Percentiles rank a stretch among this genome's conserved stretches.
These are phyloP conservation scores for Lolium perenne DNA, from an alignment of 176 grass and related monocot species.

Conservation along the genomic window DNA sequence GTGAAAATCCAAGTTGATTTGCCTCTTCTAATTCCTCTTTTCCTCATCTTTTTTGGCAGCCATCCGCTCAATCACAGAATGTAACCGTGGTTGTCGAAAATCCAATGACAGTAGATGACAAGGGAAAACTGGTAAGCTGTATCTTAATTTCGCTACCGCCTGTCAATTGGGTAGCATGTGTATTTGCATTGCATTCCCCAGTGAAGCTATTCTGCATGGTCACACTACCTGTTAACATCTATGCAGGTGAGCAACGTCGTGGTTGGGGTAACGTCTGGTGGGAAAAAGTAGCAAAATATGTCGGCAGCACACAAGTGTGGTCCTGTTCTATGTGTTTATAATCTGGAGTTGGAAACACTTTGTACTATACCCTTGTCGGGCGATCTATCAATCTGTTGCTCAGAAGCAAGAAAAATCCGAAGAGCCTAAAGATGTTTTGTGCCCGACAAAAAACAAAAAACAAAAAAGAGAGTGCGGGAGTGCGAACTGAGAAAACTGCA, in stretches of 20 bases:
- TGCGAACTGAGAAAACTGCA: constrained; percentile 26
- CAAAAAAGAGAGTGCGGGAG: not conserved
- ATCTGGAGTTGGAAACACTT: constrained; percentile 38
- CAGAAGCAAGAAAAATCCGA: not conserved
- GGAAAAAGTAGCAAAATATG: constrained; percentile 49
- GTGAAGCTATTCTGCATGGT: not conserved
- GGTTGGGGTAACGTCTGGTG: constrained; percentile 66
- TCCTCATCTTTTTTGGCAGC: constrained; percentile 40
- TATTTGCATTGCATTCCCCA: constrained; percentile 10
- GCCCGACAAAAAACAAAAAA: not conserved
- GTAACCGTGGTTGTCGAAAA: constrained; percentile 93
- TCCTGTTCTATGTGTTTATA: constrained; percentile 46
- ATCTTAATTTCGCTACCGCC: constrained; percentile 5
- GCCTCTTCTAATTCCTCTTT: constrained; percentile 4
- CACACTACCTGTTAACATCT: constrained; percentile 8
- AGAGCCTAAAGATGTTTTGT: not conserved
- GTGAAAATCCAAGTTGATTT: constrained; percentile 22
- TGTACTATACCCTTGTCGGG: constrained; percentile 49
- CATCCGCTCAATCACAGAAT: constrained; percentile 48
- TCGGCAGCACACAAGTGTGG: not conserved
- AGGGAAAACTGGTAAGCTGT: constrained; percentile 76
- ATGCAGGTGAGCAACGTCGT: constrained; percentile 78
- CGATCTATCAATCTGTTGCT: constrained; percentile 22
- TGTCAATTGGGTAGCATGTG: not conserved
- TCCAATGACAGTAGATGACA: constrained; percentile 85